Evolutionary conservation across 2,329 filamentous ascomycete species (phyloP).

Genomic region (Pyricularia sp.): DNA sequence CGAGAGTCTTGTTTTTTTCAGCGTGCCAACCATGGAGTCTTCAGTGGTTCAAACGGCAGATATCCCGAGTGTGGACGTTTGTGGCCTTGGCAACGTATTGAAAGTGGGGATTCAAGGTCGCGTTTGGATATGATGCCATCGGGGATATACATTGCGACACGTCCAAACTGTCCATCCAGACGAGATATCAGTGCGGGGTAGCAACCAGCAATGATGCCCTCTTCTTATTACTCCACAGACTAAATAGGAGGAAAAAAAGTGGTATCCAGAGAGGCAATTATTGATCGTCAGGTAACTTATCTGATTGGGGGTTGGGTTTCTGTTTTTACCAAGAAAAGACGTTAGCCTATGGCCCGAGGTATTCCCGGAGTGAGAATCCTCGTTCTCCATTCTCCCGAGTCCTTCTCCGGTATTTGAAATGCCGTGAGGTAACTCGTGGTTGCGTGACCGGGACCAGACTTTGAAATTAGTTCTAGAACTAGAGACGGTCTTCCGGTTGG

Average conservation of each 20-base stretch:
- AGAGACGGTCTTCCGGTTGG: no score
- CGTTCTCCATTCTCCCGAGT: background rate
- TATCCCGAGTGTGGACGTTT: background rate
- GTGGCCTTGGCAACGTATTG: background rate
- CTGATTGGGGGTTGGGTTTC: background rate
- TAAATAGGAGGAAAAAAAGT: background rate
- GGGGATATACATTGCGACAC: conserved; percentile 1
- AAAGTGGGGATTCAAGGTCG: background rate
- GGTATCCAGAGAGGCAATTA: background rate
- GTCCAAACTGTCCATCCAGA: background rate
- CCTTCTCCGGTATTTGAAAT: background rate
- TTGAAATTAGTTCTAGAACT: background rate
- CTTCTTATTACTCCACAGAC: background rate
- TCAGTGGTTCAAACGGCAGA: background rate
- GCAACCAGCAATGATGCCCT: background rate
- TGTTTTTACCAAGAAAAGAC: background rate
- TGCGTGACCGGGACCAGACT: background rate
- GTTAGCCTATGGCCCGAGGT: background rate
- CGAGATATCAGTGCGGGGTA: background rate
- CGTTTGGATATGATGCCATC: conserved; percentile 3
- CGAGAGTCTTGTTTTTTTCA: background rate
- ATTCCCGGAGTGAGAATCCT: background rate
- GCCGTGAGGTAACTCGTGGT: background rate
- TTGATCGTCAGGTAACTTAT: background rate
- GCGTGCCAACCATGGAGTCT: no score